Base-by-base conservation (phyloP, 768 basidiomycete species). In the Leccinum barrowsii region DNA sequence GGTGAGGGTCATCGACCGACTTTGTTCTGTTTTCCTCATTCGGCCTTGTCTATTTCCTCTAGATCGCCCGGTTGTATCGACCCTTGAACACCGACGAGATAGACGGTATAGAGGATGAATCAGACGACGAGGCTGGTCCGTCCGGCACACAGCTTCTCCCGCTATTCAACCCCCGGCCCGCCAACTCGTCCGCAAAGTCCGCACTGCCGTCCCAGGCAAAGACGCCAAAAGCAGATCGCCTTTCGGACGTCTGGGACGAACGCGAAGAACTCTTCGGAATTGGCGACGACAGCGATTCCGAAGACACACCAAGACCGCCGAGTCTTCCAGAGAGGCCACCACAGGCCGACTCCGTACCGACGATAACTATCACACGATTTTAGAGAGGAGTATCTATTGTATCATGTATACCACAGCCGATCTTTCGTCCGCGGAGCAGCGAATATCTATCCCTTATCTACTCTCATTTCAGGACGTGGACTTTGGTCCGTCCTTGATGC, bases 21-120 rank as follows among this genome's bases (percentile, higher is more conserved):
- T 4, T 13, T 1, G 24, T 46, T 51, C 34, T 17, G 55, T 32
- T 30, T 26, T 24, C 37, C 24, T 59, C 22, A 62, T 7, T 54
- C 54, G 24, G 51, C 10, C 15, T 54, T 21, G 35, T 17, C 2
- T 12, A 2, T 11, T 50, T 42, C 5, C 12, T 22, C 62, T 50
- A 91, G 89, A 93, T 93, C 59, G 78, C 85, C 19, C 84, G 89
- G 5, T 76, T 94, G 4, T 94, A 94, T 71, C 84, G 82, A 44
- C 91, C 91, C 0, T 75, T 94, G 34, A 74, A 82, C 55, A 79
- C 78, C 2, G 82, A 80, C 61, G 60, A 74, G 65, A 54, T 73
- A 32, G 80, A 81, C 42, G 86, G 89, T 42, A 75, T 77, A 2
- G 83, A 83, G 40, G 82, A 86, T 21, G 58, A 50, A 40, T 64